Conservation (phyloP, 805 yeast genomes). For the Zygotorulaspora sp. region DNA sequence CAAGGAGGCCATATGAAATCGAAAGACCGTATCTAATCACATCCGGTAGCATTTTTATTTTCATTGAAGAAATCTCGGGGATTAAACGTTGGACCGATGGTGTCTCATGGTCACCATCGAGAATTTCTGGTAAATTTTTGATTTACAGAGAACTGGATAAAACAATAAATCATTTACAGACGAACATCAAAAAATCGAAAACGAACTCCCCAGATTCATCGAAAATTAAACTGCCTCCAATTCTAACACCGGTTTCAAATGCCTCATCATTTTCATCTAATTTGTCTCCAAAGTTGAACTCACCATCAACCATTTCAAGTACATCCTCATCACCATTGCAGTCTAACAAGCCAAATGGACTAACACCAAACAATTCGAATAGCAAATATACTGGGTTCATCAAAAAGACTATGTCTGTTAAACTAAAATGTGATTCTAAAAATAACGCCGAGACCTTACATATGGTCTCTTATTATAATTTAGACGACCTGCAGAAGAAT, state of each 20-base stretch:
- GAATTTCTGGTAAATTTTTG: slow-evolving; percentile 80
- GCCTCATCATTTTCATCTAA: neutral
- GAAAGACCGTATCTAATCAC: slow-evolving; percentile 63
- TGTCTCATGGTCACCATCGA: slow-evolving; percentile 87
- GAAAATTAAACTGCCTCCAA: slow-evolving; percentile 15
- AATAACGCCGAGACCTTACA: slow-evolving; percentile 39
- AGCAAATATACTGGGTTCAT: slow-evolving; percentile 52
- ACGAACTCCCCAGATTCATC: slow-evolving; percentile 19
- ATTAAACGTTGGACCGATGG: slow-evolving; percentile 97
- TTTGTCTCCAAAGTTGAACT: neutral
- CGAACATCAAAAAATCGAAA: slow-evolving; percentile 37
- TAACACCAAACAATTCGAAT: neutral
- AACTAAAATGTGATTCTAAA: slow-evolving; percentile 36
- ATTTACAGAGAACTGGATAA: slow-evolving; percentile 62
- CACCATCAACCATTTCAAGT: slow-evolving; percentile 3
- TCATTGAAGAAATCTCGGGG: slow-evolving; percentile 74
- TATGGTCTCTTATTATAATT: slow-evolving; percentile 71
- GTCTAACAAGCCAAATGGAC: slow-evolving; percentile 3
- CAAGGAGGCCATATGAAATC: slow-evolving; percentile 76
- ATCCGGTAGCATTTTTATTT: slow-evolving; percentile 80
- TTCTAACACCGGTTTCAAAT: slow-evolving; percentile 2
- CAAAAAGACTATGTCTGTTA: slow-evolving; percentile 74
- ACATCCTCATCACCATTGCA: slow-evolving; percentile 1
- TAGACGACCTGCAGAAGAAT: slow-evolving; percentile 64
- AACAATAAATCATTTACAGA: slow-evolving; percentile 3